Percentiles rank a stretch among this genome's conserved stretches.
These are phyloP conservation scores for Rubroboletus pulcherrimus DNA, from an alignment of 768 basidiomycete species.

Conservation along the genomic window DNA sequence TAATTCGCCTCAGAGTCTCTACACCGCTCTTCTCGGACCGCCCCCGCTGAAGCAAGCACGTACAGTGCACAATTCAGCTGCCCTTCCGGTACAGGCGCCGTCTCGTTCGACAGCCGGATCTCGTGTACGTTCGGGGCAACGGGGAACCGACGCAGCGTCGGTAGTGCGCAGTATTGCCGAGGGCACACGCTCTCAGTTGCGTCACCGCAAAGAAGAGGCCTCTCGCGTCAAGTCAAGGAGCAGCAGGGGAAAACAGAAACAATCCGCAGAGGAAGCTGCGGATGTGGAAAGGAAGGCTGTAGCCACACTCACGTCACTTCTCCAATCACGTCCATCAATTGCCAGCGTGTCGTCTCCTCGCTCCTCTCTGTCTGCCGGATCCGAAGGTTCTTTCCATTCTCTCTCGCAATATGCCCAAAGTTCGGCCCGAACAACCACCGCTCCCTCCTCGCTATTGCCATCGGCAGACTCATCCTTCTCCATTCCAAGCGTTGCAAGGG, in stretches of 20 bases:
- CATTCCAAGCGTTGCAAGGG: conserved; percentile 20
- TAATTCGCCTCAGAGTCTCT: conserved; percentile 57
- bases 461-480: conserved; percentile 40
- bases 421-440: conserved; percentile 51
- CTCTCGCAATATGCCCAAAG: conserved; percentile 65
- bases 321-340: conserved; percentile 62
- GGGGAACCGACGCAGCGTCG: conserved; percentile 8
- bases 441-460: conserved; percentile 37
- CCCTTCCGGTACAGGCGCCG: conserved; percentile 60
- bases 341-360: conserved; percentile 64
- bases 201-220: conserved; percentile 40
- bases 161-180: conserved; percentile 44
- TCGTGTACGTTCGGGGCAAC: conserved; percentile 21
- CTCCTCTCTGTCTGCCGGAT: conserved; percentile 65
- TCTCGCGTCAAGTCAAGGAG: conserved; percentile 34
- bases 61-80: conserved; percentile 71
- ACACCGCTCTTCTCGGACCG: conserved; percentile 69
- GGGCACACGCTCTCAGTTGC: conserved; percentile 43
- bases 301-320: conserved; percentile 70
- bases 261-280: conserved; percentile 29
- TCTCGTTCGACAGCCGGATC: conserved; percentile 34
- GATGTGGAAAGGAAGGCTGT: conserved; percentile 82
- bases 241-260: conserved; percentile 51
- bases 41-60: conserved; percentile 74
- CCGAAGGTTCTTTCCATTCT: conserved; percentile 62